Evolutionary conservation across 805 yeast species (phyloP), one percentile per base, ranked within the genome.

Genomic region (Maudiozyma turicensis): DNA sequence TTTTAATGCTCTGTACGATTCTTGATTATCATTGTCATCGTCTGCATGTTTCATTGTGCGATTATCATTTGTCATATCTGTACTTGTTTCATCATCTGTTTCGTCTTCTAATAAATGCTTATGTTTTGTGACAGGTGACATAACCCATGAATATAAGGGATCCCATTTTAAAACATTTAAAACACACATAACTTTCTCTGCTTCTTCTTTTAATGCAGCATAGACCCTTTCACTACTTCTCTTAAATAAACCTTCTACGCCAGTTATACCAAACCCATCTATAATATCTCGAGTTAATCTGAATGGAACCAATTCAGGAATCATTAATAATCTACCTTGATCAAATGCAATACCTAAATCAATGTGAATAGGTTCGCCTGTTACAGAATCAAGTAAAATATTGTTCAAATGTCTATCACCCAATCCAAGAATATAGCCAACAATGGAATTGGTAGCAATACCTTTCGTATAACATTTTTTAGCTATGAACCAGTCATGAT

Each of bases 321-420:
- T 77, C 0, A 91, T 83, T 39, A 93, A 70, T 11, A 81, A 67
- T 57, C 77, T 81, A 0, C 98, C 99, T 59, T 89, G 96, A 63
- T 93, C 99, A 69, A 93, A 93, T 0, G 98, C 95, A 43, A 93
- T 90, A 0, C 99, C 99, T 14, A 93, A 69, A 65, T 93, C 99
- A 56, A 93, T 95, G 63, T 95, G 99, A 29, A 93, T 82, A 0
- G 96, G 95, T 57, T 90, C 96, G 0, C 98, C 98, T 0, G 86
- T 75, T n/a, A 64, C 59, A 45, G 73, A 72, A 63, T 93, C 97
- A n/a, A 93, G 61, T 44, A 93, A 66, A 38, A 93, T 83, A 63
- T 93, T 93, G 63, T 89, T 89, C 62, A 95, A 79, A 65, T 93
- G 99, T 31, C 99, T 72, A 64, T 93, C 99, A 6, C 99, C 99